Conservation (phyloP, 768 basidiomycete species). For the Bullera alba region DNA sequence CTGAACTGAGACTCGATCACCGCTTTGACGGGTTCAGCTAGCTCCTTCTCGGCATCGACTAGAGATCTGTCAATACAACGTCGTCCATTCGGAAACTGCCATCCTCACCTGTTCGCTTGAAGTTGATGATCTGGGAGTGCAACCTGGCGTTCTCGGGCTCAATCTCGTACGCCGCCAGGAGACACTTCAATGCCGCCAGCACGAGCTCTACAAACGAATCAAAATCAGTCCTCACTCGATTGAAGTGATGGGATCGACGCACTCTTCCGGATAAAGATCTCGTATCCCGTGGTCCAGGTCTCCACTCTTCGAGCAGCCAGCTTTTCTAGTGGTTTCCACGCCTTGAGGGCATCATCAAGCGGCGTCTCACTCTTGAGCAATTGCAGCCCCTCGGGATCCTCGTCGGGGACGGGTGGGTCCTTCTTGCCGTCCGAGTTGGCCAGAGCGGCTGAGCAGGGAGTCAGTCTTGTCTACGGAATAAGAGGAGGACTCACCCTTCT, state of each 20-base stretch:
- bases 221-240: slow-evolving; percentile 1
- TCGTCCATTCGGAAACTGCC: background rate
- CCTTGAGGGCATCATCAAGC: slow-evolving; percentile 67
- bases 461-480: background rate
- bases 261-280: slow-evolving; percentile 78
- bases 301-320: slow-evolving; percentile 56
- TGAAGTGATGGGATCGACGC: slow-evolving; percentile 36
- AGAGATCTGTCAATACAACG: slow-evolving; percentile 1
- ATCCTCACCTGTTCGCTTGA: slow-evolving; percentile 55
- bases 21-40: slow-evolving; percentile 52
- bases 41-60: slow-evolving; percentile 53
- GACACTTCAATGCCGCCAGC: slow-evolving; percentile 66
- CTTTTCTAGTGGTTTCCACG: slow-evolving; percentile 59
- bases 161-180: slow-evolving; percentile 56
- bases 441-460: slow-evolving; percentile 14
- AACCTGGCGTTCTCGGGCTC: slow-evolving; percentile 59
- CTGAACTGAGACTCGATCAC: slow-evolving; percentile 53
- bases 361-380: slow-evolving; percentile 59
- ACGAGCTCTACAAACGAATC: slow-evolving; percentile 58
- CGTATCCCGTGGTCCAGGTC: slow-evolving; percentile 68
- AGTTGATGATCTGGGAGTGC: slow-evolving; percentile 63
- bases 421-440: slow-evolving; percentile 22
- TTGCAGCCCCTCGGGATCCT: slow-evolving; percentile 75
- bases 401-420: slow-evolving; percentile 51
- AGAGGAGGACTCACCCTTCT: slow-evolving; percentile 23